Evolutionary conservation across 202 grass and related monocot species (phyloP), one percentile per base, ranked within the genome.

Genomic region (Schoenoplectus tabernaemontani): DNA sequence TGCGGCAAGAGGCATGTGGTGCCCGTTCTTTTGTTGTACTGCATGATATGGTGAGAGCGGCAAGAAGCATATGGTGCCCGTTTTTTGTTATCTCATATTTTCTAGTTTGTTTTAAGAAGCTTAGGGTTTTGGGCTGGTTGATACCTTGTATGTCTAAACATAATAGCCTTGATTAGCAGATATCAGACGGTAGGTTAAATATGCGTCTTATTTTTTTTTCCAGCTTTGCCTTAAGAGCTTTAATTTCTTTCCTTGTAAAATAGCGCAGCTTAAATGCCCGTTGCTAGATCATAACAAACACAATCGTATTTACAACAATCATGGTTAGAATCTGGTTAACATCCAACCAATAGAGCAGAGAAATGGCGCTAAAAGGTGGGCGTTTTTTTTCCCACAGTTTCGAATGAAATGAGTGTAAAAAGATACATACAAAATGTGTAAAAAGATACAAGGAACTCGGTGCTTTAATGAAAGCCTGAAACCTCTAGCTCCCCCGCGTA

Each of bases 161-260:
- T 79, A 46, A 79, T 79, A 62, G 57, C 54, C 76, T 79, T 61
- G 34, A 80, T 33, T 65, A 80, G 56, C 39, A 64, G 39, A 80
- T 80, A 80, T 65, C 38, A 44, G 57, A 78, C 56, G 41, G 76
- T 75, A 78, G 78, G 78, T 36, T 59, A 46, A 73, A 80, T 80
- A 60, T 64, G 57, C 77, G 41, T 43, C 77, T 47, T 64, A 80
- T n/a, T n/a, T n/a, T n/a, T n/a, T 36, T 48, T 80, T 64, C 57
- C 10, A 65, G 41, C 10, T 80, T 61, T 43, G 30, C 32, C 1
- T 60, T n/a, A n/a, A n/a, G n/a, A n/a, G 19, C 59, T 61, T 30
- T 30, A 61, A 26, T 60, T 33, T 33, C 0, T 22, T 64, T 50
- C 3, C 23, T 48, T 65, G 9, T 50, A 47, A 80, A 62, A 30